A percentile compares a stretch with the other conserved stretches of the same genome.
Evolutionary conservation across 345 rosid species (phyloP).

Genomic region (Eucalyptus tenuipes): DNA sequence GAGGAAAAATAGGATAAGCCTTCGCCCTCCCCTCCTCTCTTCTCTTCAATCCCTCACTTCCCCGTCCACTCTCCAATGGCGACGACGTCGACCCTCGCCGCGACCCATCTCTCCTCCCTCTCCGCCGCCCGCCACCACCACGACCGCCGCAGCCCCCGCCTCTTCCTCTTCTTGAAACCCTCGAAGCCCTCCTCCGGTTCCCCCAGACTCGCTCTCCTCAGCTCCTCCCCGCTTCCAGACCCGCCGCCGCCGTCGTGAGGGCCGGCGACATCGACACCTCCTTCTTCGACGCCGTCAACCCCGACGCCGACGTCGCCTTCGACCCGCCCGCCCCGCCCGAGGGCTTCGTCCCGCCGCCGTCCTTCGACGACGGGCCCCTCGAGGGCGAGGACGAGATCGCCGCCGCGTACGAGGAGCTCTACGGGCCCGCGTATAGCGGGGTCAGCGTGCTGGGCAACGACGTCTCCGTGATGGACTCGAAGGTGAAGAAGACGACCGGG

Average conservation of each 20-base stretch:
- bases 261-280: slow-evolving; percentile 25
- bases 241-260: neutral
- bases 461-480: slow-evolving; percentile 55
- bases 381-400: slow-evolving; percentile 71
- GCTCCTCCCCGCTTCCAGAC: slow-evolving; percentile 9
- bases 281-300: slow-evolving; percentile 36
- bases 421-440: slow-evolving; percentile 78
- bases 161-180: slow-evolving; percentile 15
- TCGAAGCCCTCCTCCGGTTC: slow-evolving; percentile 1
- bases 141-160: slow-evolving; percentile 11
- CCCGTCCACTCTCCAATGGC: neutral
- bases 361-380: slow-evolving; percentile 61
- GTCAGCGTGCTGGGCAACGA: slow-evolving; percentile 47
- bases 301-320: slow-evolving; percentile 22
- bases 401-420: slow-evolving; percentile 62
- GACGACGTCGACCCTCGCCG: neutral
- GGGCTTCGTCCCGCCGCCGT: slow-evolving; percentile 36
- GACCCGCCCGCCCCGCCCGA: slow-evolving; percentile 63
- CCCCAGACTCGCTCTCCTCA: slow-evolving; percentile 4
- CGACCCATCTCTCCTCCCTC: neutral
- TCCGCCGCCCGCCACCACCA: neutral
- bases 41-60: neutral
- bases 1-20: neutral
- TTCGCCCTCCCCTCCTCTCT: neutral
- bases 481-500: slow-evolving; percentile 27